Evolutionary conservation across 1,139 yeast genomes (phyloP), one percentile per base, ranked within the genome.

Genomic region (Hemisphaericaspora lyxosophila): DNA sequence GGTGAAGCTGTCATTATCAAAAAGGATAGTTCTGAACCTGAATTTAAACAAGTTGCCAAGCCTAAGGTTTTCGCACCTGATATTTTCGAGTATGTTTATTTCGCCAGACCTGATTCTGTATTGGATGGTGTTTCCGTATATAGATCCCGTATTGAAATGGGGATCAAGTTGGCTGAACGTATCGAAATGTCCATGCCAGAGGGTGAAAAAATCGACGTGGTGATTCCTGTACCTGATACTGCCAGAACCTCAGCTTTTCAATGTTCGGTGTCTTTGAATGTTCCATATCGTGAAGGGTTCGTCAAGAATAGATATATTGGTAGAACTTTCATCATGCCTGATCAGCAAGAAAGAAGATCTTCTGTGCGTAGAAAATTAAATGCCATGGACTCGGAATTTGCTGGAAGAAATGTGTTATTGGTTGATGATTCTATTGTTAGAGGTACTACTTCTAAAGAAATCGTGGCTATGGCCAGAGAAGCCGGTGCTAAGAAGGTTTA

Each of bases 341-440:
- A 89, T 67, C 98, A 94, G 68, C 80, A 82, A 60, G 95, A 89
- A 64, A 81, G 99, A 63, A 82, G 90, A 41, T 87, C 96, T 8
- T 85, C 95, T 24, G 99, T 92, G 16, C 80, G 98, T 58, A 79
- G 96, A 54, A 92, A 92, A 67, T 75, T 92, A 57, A 92, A 92
- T 61, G 97, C 98, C 5, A 92, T 92, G 97, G 89, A 82, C 45
- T 79, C 87, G 39, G 99, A 94, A 67, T 92, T 92, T 60, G 74
- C 77, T 49, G 94, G 79, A 47, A 80, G 88, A 54, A 83, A 81
- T 46, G 98, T 92, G n/a, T 70, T 92, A 48, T 75, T 92, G 43
- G 97, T 92, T 33, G 98, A 92, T 64, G 98, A 92, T 62, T 89
- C 97, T 23, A 90, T 92, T 51, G 98, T 92, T 15, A 81, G 98